Conservation (phyloP, 306 rosid species). For the Adenanthera pavonina region DNA sequence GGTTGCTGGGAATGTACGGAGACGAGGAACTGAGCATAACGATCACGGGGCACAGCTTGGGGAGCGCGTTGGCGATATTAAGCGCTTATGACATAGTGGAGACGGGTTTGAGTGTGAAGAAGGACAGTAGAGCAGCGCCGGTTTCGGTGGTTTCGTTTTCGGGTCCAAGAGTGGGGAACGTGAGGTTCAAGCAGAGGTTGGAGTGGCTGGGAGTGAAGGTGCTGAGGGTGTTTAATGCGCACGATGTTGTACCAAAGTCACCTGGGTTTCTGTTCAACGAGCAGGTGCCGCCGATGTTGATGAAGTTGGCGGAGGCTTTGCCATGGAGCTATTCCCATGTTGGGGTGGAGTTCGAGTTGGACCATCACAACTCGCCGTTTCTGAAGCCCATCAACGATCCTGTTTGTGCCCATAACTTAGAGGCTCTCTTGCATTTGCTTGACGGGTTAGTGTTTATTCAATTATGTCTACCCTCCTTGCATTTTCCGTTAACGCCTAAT, state of each 20-base stretch:
- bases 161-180: constrained; percentile 89
- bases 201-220: constrained; percentile 73
- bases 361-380: constrained; percentile 72
- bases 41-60: constrained; percentile 80
- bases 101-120: constrained; percentile 55
- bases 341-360: constrained; percentile 69
- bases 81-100: constrained; percentile 77
- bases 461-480: neutral
- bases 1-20: constrained; percentile 49
- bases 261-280: constrained; percentile 78
- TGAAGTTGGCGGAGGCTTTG: constrained; percentile 63
- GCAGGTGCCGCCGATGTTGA: constrained; percentile 46
- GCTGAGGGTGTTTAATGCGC: constrained; percentile 69
- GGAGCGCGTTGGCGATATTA: constrained; percentile 73
- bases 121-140: constrained; percentile 52
- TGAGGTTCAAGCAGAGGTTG: constrained; percentile 70
- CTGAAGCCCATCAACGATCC: constrained; percentile 63
- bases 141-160: constrained; percentile 68
- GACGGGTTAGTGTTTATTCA: constrained; percentile 63
- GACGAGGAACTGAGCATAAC: constrained; percentile 75
- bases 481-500: neutral
- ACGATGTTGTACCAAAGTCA: constrained; percentile 68
- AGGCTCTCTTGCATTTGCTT: constrained; percentile 79
- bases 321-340: constrained; percentile 90
- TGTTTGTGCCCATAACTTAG: constrained; percentile 67